Conservation (phyloP, 352 stramenopile species). For the Thalassiosira mediterranea region DNA sequence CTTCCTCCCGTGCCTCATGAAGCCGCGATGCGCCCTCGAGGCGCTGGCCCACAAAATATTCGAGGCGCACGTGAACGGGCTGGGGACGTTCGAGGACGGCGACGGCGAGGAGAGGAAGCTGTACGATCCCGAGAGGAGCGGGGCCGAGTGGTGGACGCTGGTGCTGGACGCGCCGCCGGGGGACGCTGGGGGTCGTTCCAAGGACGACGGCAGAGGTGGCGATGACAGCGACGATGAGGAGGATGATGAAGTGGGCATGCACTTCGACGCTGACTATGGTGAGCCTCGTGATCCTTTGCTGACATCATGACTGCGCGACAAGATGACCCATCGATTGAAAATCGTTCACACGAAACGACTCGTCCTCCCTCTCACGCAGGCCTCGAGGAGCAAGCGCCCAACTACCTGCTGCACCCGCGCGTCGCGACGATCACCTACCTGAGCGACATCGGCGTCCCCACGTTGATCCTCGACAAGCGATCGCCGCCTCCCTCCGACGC, state of each 20-base stretch:
- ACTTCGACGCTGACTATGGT: constrained; percentile 84
- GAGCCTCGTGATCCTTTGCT: constrained; percentile 47
- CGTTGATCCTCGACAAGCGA: constrained; percentile 66
- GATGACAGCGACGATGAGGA: constrained; percentile 56
- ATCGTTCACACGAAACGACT: background rate
- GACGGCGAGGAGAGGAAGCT: constrained; percentile 82
- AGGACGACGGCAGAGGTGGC: constrained; percentile 47
- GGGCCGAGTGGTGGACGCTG: constrained; percentile 83
- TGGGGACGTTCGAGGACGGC: constrained; percentile 86
- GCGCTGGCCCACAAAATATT: constrained; percentile 73
- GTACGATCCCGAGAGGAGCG: constrained; percentile 74
- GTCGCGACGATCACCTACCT: constrained; percentile 83
- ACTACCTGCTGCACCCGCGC: constrained; percentile 73
- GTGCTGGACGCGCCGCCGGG: constrained; percentile 61
- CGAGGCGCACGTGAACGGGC: constrained; percentile 61
- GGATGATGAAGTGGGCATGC: constrained; percentile 79
- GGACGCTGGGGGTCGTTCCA: too few relatives aligned
- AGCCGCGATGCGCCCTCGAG: constrained; percentile 78
- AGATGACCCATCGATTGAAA: background rate
- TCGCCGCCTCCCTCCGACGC: constrained; percentile 64
- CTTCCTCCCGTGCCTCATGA: constrained; percentile 77
- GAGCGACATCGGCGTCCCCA: constrained; percentile 74
- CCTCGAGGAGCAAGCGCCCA: constrained; percentile 68
- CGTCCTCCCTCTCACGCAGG: constrained; percentile 8
- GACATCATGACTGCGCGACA: background rate